Percentiles rank a stretch among this genome's conserved stretches.
Conservation (phyloP, 768 basidiomycete species). For the Chiua virens region DNA sequence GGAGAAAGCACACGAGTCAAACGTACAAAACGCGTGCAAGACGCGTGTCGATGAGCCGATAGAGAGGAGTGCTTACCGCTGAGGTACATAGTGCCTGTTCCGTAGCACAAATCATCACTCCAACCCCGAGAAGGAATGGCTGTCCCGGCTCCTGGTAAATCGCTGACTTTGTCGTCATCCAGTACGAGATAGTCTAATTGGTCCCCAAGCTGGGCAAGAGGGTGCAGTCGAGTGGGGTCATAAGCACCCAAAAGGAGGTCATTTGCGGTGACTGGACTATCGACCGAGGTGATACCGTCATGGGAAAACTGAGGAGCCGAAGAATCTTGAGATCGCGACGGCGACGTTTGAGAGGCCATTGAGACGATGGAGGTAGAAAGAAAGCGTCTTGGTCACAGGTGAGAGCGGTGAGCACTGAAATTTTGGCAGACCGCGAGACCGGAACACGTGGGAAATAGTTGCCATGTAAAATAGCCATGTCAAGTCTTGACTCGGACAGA, state of each 20-base stretch:
- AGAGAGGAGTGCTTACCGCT: slow-evolving; percentile 77
- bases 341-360: slow-evolving; percentile 19
- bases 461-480: slow-evolving; percentile 5
- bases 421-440: slow-evolving; percentile 30
- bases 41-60: slow-evolving; percentile 49
- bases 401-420: slow-evolving; percentile 25
- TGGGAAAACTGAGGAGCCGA: slow-evolving; percentile 47
- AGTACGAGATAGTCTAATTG: slow-evolving; percentile 94
- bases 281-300: slow-evolving; percentile 39
- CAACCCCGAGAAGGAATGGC: slow-evolving; percentile 95
- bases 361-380: slow-evolving; percentile 29
- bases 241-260: slow-evolving; percentile 86
- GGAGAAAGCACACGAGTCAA: slow-evolving; percentile 47
- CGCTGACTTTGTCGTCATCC: slow-evolving; percentile 94
- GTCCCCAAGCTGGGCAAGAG: slow-evolving; percentile 88
- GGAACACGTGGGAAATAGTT: slow-evolving; percentile 17
- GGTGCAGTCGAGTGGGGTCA: slow-evolving; percentile 92
- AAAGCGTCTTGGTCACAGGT: slow-evolving; percentile 15
- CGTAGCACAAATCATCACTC: slow-evolving; percentile 99
- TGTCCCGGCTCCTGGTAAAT: slow-evolving; percentile 85
- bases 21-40: slow-evolving; percentile 47
- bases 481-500: slow-evolving; percentile 18
- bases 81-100: slow-evolving; percentile 98
- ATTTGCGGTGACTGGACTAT: slow-evolving; percentile 72
- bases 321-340: slow-evolving; percentile 46